Evolutionary conservation across 257 asterid species (phyloP).

Genomic region (Nyctanthes arbortristis): DNA sequence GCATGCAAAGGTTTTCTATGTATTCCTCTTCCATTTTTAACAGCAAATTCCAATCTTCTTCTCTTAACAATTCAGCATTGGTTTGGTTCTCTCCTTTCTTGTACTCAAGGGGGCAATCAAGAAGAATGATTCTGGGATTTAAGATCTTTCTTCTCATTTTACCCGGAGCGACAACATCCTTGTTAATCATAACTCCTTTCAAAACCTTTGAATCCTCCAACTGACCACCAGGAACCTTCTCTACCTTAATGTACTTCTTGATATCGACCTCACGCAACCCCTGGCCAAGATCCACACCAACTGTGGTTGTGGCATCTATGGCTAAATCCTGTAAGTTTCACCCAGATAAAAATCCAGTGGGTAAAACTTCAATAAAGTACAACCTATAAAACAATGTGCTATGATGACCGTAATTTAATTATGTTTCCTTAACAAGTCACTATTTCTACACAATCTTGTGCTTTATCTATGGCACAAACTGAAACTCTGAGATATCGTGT

Average conservation of each 20-base stretch:
- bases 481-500: neutral
- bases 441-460: neutral
- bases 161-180: conserved; percentile 96
- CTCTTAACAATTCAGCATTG: conserved; percentile 86
- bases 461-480: neutral
- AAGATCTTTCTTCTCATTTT: conserved; percentile 88
- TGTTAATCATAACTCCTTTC: conserved; percentile 92
- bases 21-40: conserved; percentile 97
- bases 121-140: conserved; percentile 90
- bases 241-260: conserved; percentile 90
- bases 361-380: neutral
- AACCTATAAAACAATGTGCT: neutral
- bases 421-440: neutral
- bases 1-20: conserved; percentile 73
- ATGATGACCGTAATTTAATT: neutral
- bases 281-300: conserved; percentile 88
- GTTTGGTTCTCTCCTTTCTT: conserved; percentile 99
- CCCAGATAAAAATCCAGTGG: conserved; percentile 19
- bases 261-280: conserved; percentile 95
- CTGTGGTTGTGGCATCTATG: conserved; percentile 79
- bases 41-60: conserved; percentile 92
- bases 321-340: conserved; percentile 74
- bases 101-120: conserved; percentile 92
- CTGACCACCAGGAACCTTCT: conserved; percentile 96
- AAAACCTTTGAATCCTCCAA: conserved; percentile 92